These are phyloP conservation scores for Gentiana straminea DNA, from an alignment of 257 asterid genomes.

Conservation along the genomic window DNA sequence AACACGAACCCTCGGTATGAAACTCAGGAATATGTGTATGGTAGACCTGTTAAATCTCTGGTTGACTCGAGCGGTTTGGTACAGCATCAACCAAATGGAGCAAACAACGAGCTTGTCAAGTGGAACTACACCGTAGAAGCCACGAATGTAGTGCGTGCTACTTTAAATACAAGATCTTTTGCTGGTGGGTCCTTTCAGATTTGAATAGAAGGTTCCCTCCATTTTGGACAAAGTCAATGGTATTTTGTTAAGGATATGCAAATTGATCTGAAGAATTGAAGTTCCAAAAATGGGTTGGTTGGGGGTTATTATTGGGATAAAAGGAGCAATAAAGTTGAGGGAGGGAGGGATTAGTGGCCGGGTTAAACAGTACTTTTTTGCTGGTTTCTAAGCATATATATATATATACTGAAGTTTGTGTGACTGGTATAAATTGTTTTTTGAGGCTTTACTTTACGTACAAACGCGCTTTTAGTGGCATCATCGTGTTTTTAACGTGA, in stretches of 20 bases:
- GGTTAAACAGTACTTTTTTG: too few relatives aligned
- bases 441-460: too few relatives aligned
- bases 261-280: not conserved
- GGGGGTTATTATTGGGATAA: not conserved
- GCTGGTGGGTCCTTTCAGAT: conserved; percentile 16
- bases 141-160: conserved; percentile 10
- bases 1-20: conserved; percentile 19
- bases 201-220: conserved; percentile 19
- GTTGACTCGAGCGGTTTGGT: conserved; percentile 17
- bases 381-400: too few relatives aligned
- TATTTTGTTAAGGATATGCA: not conserved
- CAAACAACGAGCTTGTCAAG: conserved; percentile 17
- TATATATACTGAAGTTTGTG: too few relatives aligned
- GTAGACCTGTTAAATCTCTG: conserved; percentile 24
- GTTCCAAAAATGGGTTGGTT: not conserved
- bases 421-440: too few relatives aligned
- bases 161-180: conserved; percentile 16
- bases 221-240: too few relatives aligned
- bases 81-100: conserved; percentile 16
- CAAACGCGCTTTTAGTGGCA: too few relatives aligned
- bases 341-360: too few relatives aligned
- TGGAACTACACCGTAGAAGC: conserved; percentile 30
- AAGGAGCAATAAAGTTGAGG: not conserved
- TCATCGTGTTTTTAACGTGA: too few relatives aligned
- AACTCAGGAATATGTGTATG: conserved; percentile 23